Evolutionary conservation across 495 filamentous ascomycete genomes (phyloP).

Genomic region (Annulohypoxylon maeteangense): DNA sequence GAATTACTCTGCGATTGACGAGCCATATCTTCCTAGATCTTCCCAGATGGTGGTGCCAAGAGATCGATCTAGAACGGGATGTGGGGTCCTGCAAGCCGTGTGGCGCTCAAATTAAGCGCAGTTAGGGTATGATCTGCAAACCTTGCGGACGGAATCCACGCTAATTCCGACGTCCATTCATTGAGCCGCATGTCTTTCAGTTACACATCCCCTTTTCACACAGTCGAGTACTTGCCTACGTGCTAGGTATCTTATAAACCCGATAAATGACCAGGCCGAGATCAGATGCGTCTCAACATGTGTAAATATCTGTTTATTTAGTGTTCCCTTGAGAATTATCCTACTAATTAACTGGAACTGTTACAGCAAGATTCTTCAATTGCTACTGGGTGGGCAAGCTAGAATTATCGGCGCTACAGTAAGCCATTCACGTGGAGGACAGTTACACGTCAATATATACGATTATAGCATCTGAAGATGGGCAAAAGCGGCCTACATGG

Average conservation of each 20-base stretch:
- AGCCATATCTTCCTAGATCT: neutral
- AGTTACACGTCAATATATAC: neutral
- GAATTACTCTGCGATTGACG: neutral
- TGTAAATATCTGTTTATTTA: neutral
- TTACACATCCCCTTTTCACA: neutral
- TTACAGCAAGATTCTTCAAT: neutral
- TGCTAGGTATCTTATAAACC: neutral
- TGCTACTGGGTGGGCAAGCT: neutral
- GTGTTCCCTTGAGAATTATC: neutral
- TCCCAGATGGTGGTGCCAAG: neutral
- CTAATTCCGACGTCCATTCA: conserved; percentile 27
- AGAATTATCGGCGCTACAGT: neutral
- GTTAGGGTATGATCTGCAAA: neutral
- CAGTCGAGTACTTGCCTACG: neutral
- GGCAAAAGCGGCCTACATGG: neutral
- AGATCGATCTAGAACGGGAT: neutral
- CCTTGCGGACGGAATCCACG: neutral
- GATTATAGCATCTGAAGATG: neutral
- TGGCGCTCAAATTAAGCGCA: neutral
- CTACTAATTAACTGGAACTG: neutral
- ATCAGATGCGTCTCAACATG: neutral
- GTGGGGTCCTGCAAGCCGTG: neutral
- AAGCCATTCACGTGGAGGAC: neutral
- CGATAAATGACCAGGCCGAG: neutral
- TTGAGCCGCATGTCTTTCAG: conserved; percentile 21